Conservation (phyloP, 225 moss, liverwort and hornwort genomes). For the Marchantia polymorpha region DNA sequence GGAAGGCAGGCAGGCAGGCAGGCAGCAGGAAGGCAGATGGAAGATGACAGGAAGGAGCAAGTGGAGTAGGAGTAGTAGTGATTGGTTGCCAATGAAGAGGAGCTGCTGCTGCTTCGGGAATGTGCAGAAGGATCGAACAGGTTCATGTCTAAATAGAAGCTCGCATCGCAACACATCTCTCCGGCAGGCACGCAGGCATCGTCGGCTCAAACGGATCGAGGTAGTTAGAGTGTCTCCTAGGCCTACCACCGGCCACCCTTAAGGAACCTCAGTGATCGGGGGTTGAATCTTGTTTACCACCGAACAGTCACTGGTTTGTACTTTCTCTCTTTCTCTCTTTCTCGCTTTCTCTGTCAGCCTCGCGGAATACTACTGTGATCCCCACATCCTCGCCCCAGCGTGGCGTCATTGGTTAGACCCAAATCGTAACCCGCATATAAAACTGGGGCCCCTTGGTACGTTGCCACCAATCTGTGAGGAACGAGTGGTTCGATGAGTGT, state of each 20-base stretch:
- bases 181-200: background rate
- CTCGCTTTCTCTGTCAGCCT: background rate
- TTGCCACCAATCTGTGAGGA: background rate
- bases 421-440: background rate
- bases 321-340: slow-evolving; percentile 4
- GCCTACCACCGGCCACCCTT: slow-evolving; percentile 2
- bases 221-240: background rate
- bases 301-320: slow-evolving; percentile 13
- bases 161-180: background rate
- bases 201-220: slow-evolving; percentile 1
- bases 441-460: background rate
- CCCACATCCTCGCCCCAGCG: background rate
- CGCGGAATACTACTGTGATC: background rate
- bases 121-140: slow-evolving; percentile 1
- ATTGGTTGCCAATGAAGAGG: background rate
- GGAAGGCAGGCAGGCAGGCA: background rate
- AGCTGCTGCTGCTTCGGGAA: slow-evolving; percentile 6
- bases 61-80: background rate
- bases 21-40: background rate
- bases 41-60: background rate
- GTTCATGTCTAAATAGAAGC: slow-evolving; percentile 16
- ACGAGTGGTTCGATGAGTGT: background rate
- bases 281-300: slow-evolving; percentile 15
- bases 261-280: background rate
- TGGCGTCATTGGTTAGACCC: background rate